These are phyloP conservation scores for Aspergillus avenaceus DNA, from an alignment of 495 filamentous ascomycete genomes.

Conservation along the genomic window DNA sequence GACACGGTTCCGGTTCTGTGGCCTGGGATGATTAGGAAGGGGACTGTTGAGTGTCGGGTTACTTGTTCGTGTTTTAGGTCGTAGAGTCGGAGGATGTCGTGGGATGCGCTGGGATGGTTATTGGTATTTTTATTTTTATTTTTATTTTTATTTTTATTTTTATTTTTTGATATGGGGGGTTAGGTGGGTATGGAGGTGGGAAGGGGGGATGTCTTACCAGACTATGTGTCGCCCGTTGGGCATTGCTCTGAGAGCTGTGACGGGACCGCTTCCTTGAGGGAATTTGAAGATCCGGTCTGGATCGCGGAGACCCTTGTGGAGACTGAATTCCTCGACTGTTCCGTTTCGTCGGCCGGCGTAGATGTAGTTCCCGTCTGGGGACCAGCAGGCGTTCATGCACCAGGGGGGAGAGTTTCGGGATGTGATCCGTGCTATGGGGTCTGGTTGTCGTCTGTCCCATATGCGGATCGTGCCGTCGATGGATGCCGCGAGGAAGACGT, in stretches of 20 bases:
- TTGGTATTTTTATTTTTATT: neutral
- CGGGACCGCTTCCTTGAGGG: constrained; percentile 81
- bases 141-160: neutral
- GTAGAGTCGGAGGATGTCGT: constrained; percentile 91
- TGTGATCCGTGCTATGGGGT: constrained; percentile 73
- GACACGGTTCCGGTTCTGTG: constrained; percentile 90
- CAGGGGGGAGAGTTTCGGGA: constrained; percentile 80
- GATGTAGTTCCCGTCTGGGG: constrained; percentile 89
- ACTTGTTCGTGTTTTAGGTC: constrained; percentile 69
- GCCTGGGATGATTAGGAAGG: constrained; percentile 91
- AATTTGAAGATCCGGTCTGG: constrained; percentile 85
- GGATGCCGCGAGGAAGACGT: constrained; percentile 79
- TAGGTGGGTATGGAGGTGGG: neutral
- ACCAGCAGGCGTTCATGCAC: constrained; percentile 99
- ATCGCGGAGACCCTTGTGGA: constrained; percentile 75
- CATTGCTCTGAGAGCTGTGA: constrained; percentile 85
- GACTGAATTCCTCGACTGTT: constrained; percentile 88
- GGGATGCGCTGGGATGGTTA: constrained; percentile 60
- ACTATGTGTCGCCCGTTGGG: constrained; percentile 89
- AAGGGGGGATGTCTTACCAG: constrained; percentile 57
- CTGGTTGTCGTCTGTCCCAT: constrained; percentile 80
- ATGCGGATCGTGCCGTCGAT: constrained; percentile 85
- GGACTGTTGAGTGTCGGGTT: constrained; percentile 73
- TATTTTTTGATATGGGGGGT: too few species aligned
- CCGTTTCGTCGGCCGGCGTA: constrained; percentile 91